phyloP scores from a whole-genome alignment of 1,284 basidiomycete genomes.

The Anthracocystis walkeri region DNA sequence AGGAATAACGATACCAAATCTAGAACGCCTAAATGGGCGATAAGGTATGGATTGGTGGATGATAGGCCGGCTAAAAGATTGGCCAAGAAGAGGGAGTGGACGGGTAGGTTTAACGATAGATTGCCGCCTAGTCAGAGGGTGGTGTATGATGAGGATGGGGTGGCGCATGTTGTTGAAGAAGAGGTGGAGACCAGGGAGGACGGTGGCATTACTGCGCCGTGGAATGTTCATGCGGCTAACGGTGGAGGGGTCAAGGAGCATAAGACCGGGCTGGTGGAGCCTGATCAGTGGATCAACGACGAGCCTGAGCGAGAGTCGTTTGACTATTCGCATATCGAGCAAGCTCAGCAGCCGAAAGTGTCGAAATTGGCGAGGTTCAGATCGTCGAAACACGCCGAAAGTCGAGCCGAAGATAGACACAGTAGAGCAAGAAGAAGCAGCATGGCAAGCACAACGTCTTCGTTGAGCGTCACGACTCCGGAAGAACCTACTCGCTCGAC shows the following conservation, averaged over 20 bases:
- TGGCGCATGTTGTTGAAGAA: slow-evolving; percentile 32
- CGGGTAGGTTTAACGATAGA: slow-evolving; percentile 48
- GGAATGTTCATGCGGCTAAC: slow-evolving; percentile 11
- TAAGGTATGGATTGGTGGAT: slow-evolving; percentile 57
- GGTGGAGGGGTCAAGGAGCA: slow-evolving; percentile 5
- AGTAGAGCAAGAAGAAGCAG: slow-evolving; percentile 1
- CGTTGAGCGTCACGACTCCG: slow-evolving; percentile 14
- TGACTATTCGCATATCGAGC: not conserved
- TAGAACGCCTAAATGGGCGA: slow-evolving; percentile 60
- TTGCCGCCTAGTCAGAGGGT: slow-evolving; percentile 32
- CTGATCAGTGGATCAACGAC: slow-evolving; percentile 38
- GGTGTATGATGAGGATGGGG: slow-evolving; percentile 58
- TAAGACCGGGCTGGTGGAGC: slow-evolving; percentile 31
- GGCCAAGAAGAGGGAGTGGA: slow-evolving; percentile 52
- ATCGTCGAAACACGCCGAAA: not conserved
- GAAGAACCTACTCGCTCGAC: slow-evolving; percentile 13
- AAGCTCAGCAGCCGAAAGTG: not conserved
- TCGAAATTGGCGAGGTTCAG: slow-evolving; percentile 19
- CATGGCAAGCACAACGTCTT: slow-evolving; percentile 15
- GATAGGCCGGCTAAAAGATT: slow-evolving; percentile 38
- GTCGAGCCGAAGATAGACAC: not conserved
- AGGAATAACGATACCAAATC: slow-evolving; percentile 58
- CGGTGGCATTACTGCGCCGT: slow-evolving; percentile 2
- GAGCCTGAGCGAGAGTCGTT: slow-evolving; percentile 12
- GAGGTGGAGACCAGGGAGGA: slow-evolving; percentile 1